Percentiles rank a stretch among this genome's conserved stretches.
phyloP scores from a whole-genome alignment of 2,329 filamentous ascomycete genomes.

The Botryotinia convoluta region DNA sequence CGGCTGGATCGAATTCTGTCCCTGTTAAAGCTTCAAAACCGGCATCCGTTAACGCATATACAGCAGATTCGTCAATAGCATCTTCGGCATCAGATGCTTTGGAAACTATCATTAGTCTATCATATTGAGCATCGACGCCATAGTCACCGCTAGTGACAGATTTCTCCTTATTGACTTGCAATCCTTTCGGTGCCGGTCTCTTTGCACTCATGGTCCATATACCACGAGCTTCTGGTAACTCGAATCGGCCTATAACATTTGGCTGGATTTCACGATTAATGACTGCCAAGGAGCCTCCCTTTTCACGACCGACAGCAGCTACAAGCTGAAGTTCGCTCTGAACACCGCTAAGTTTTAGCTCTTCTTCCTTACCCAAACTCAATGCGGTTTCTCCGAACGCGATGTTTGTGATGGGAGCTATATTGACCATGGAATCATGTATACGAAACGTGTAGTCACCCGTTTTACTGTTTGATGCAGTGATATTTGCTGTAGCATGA shows the following conservation, averaged over 20 bases:
- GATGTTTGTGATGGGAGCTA: slow-evolving; percentile 76
- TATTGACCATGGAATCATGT: slow-evolving; percentile 72
- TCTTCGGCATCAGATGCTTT: slow-evolving; percentile 66
- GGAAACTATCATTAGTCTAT: slow-evolving; percentile 80
- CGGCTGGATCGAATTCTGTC: slow-evolving; percentile 88
- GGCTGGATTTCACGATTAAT: slow-evolving; percentile 78
- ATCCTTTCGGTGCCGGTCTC: slow-evolving; percentile 61
- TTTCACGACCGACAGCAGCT: slow-evolving; percentile 61
- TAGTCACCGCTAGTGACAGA: slow-evolving; percentile 51
- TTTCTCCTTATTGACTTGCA: slow-evolving; percentile 48
- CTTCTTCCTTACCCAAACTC: slow-evolving; percentile 46
- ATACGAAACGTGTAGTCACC: slow-evolving; percentile 71
- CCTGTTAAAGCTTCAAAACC: slow-evolving; percentile 73
- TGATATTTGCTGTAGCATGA: slow-evolving; percentile 40
- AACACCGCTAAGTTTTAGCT: slow-evolving; percentile 46
- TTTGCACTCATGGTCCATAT: slow-evolving; percentile 79
- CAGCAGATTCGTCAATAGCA: slow-evolving; percentile 65
- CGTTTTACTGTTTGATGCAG: slow-evolving; percentile 45
- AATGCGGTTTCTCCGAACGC: slow-evolving; percentile 60
- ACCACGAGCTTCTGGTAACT: slow-evolving; percentile 69
- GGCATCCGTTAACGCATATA: slow-evolving; percentile 71
- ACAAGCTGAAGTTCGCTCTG: slow-evolving; percentile 58
- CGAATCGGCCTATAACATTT: slow-evolving; percentile 64
- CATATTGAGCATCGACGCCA: slow-evolving; percentile 60
- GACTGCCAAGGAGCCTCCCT: slow-evolving; percentile 67